Base-by-base conservation (phyloP, 495 filamentous ascomycete species). In the Talaromyces borbonicus region DNA sequence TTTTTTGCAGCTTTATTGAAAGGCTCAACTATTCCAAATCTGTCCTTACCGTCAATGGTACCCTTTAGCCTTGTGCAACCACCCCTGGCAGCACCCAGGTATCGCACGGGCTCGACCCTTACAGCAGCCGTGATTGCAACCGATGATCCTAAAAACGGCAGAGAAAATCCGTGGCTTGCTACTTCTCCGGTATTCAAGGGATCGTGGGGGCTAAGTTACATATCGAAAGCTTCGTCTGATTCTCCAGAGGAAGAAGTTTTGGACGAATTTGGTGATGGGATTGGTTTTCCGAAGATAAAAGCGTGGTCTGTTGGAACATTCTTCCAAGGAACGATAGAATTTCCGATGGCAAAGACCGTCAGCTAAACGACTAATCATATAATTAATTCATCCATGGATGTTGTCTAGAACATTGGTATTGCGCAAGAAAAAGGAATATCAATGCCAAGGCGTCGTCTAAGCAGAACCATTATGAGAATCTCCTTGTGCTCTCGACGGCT, bases 401-500 rank as follows among this genome's bases (percentile, higher is more conserved):
- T n/a, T n/a, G n/a, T n/a, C n/a, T n/a, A n/a, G n/a, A 11, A 20
- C 16, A 38, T n/a, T 8, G 16, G 7, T 22, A 20, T 7, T 38
- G 12, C 35, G 19, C 5, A 35, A 7, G 9, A 8, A 35, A 18
- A 19, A 1, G 14, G 33, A 0, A 22, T 32, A 32, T 38, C 35
- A 38, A 38, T 38, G 19, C 35, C 16, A 38, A 2, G 35, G 35
- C 15, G 16, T 23, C 35, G 35, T 11, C 35, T 38, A 5, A 16
- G 18, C 9, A 20, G 35, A 3, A 8, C 11, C 18, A 5, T 38
- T 24, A 4, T 11, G 31, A 15, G 12, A 12, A 35, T 46, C 29
- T 8, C 31, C 43, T 15, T 3, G 14, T 24, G 30, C 43, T 8
- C 43, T 46, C 8, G 43, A 46, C 18, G 43, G 43, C 15, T 46